Percentiles rank a stretch among this genome's conserved stretches.
Evolutionary conservation across 768 basidiomycete genomes (phyloP).

Genomic region (Boletus coccyginus): DNA sequence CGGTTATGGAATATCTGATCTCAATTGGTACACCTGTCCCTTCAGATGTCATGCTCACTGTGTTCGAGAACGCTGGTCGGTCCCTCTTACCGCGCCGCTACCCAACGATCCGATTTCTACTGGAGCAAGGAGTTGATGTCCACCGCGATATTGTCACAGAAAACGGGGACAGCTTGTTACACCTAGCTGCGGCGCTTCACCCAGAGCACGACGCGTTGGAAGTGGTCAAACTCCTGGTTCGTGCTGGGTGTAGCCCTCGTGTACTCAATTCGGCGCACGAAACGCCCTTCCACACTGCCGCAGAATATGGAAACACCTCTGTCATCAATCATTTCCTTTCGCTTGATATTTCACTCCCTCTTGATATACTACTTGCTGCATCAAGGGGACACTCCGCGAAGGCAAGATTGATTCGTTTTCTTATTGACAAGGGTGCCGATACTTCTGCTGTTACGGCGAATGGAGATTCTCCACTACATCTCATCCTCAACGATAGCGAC

Average conservation of each 20-base stretch:
- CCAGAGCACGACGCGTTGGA: not conserved
- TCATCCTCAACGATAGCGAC: accelerated
- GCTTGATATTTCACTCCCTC: not conserved
- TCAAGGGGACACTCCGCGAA: too few species aligned
- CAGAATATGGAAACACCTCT: not conserved
- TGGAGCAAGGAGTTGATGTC: not conserved
- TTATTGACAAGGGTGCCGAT: not conserved
- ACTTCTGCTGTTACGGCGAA: not conserved
- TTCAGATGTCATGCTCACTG: not conserved
- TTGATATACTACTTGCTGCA: not conserved
- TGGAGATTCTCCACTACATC: not conserved
- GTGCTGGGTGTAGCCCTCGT: not conserved
- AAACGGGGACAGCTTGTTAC: not conserved
- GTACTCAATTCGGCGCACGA: not conserved
- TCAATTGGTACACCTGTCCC: not conserved
- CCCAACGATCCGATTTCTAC: not conserved
- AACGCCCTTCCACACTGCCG: not conserved
- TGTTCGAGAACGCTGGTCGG: not conserved
- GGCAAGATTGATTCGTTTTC: not conserved
- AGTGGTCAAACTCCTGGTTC: not conserved
- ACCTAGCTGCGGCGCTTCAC: not conserved
- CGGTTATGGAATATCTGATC: slow-evolving; percentile 1
- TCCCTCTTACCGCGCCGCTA: too few species aligned
- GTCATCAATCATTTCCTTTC: not conserved
- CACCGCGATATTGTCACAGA: not conserved